A percentile compares a stretch with the other conserved stretches of the same genome.
Conservation (phyloP, 805 yeast genomes). For the Teunomyces cretensis region DNA sequence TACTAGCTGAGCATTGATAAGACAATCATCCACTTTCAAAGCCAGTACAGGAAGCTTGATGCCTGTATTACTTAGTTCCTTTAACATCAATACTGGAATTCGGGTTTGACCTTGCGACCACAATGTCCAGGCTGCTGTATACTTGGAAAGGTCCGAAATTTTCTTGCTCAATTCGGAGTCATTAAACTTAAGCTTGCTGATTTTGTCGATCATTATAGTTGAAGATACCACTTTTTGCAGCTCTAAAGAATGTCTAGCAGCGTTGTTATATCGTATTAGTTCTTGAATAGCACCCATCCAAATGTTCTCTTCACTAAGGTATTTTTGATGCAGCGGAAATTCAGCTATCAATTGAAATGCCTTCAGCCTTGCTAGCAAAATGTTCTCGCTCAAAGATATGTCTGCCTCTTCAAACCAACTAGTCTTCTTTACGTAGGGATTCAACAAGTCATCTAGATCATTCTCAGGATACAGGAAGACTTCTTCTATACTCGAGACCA, state of each 20-base stretch:
- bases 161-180: conserved; percentile 7
- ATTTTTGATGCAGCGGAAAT: not conserved
- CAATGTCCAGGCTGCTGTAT: conserved; percentile 57
- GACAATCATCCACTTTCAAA: conserved; percentile 18
- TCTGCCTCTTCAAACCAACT: conserved; percentile 41
- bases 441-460: conserved; percentile 1
- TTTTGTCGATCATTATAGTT: conserved; percentile 42
- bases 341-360: conserved; percentile 31
- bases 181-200: conserved; percentile 23
- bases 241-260: conserved; percentile 35
- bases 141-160: conserved; percentile 26
- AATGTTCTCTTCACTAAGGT: not conserved
- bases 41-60: conserved; percentile 13
- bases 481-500: conserved; percentile 21
- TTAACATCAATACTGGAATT: conserved; percentile 57
- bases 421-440: conserved; percentile 16
- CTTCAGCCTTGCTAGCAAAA: conserved; percentile 43
- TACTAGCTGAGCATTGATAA: conserved; percentile 47
- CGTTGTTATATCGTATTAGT: conserved; percentile 39
- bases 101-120: conserved; percentile 63
- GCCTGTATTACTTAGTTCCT: conserved; percentile 17
- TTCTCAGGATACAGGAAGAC: conserved; percentile 12
- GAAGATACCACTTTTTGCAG: conserved; percentile 54
- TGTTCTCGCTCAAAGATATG: conserved; percentile 38
- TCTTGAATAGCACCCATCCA: conserved; percentile 35